Evolutionary conservation across 345 rosid genomes (phyloP), one percentile per base, ranked within the genome.

Genomic region (Kandelia obovata): DNA sequence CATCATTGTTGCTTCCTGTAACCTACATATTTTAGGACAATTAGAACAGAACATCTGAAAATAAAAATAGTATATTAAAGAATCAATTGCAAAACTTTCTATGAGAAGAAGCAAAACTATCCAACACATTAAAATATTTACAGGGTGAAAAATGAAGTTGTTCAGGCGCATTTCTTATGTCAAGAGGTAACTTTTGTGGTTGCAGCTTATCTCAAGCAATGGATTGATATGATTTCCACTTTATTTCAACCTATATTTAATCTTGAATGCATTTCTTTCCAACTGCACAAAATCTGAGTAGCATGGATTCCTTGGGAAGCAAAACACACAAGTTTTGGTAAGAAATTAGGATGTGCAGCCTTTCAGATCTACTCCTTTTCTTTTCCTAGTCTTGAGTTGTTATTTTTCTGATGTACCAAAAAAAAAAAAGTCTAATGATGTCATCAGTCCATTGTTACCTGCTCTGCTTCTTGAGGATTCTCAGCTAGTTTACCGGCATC

Each of bases 11-110:
- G 58, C 56, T 65, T 71, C 52, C 81, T 31, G 60, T 46, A 35
- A 65, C 87, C 97, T 91, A 63, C 74, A 81, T 6, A 61, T 23
- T 59, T 53, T 46, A 32, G 13, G n/a, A 47, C 68, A 49, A 67
- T 47, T 20, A 37, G 39, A 9, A 62, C 6, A 17, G 20, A 69
- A 65, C 21, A 19, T 27, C 31, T 9, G 5, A 26, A 59, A 30
- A 25, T 35, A 53, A 5, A 55, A 55, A 13, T 55, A 55, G 28
- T 28, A 9, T 2, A 55, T 23, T 23, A 55, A 6, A 23, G 21
- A 0, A n/a, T 53, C 5, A 7, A n/a, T 53, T 8, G 58, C 27
- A 53, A 53, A 26, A 53, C 23, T 8, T 7, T 21, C 28, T 26
- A 5, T 8, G 2, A 55, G 59, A 23, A 23, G 59, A 23, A 21